phyloP scores from a whole-genome alignment of 345 rosid genomes.

The Geranium brycei region DNA sequence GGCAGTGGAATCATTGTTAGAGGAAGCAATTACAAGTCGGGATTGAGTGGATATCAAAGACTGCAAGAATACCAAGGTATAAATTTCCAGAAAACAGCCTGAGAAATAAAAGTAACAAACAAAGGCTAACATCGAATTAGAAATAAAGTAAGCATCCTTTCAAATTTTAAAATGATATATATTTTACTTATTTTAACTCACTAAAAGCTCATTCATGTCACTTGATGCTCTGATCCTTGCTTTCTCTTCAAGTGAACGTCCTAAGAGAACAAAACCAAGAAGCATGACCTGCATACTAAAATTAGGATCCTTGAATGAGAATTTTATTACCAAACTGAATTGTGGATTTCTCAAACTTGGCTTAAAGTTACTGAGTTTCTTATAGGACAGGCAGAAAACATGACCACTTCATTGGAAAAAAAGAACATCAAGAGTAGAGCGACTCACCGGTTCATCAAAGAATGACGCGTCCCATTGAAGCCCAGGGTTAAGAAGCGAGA shows the following conservation, averaged over 20 bases:
- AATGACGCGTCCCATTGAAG: conserved; percentile 87
- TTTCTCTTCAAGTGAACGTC: conserved; percentile 85
- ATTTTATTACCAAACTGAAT: not conserved
- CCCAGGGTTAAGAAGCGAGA: conserved; percentile 74
- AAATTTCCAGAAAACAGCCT: not conserved
- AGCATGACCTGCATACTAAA: conserved; percentile 97
- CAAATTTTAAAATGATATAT: not conserved
- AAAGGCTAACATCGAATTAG: not conserved
- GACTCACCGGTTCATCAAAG: conserved; percentile 95
- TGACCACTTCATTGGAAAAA: not conserved
- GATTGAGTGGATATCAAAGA: conserved; percentile 79
- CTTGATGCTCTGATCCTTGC: conserved; percentile 81
- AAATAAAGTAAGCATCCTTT: not conserved
- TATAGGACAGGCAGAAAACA: too few relatives aligned
- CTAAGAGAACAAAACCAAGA: conserved; percentile 91
- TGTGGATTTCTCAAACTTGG: not conserved
- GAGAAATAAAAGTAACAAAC: not conserved
- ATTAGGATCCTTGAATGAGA: conserved; percentile 35
- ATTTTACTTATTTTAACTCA: conserved; percentile 19
- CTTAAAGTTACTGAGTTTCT: not conserved
- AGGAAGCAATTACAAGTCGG: conserved; percentile 71
- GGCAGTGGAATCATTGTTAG: conserved; percentile 37
- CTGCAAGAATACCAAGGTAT: conserved; percentile 34
- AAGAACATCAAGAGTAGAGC: conserved; percentile 18
- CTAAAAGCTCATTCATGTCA: conserved; percentile 92